phyloP scores from a whole-genome alignment of 2,329 filamentous ascomycete species.

The Alternaria consortialis region DNA sequence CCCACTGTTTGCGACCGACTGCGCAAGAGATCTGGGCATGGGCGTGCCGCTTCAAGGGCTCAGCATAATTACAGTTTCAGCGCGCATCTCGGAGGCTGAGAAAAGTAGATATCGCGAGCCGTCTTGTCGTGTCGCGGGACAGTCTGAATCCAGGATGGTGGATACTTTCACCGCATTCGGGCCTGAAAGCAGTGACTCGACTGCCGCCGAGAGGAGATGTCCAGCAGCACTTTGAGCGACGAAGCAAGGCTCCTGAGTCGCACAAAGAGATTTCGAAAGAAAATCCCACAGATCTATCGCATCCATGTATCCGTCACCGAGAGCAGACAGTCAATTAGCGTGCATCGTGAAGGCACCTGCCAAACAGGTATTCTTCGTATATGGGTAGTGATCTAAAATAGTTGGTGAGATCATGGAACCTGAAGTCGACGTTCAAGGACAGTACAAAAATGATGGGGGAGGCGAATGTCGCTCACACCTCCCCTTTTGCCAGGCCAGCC shows the following conservation, averaged over 20 bases:
- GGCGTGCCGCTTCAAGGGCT: constrained; percentile 3
- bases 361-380: background rate
- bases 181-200: background rate
- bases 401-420: background rate
- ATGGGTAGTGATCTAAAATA: background rate
- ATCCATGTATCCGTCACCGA: background rate
- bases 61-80: constrained; percentile 1
- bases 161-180: background rate
- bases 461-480: background rate
- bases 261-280: background rate
- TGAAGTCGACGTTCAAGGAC: background rate
- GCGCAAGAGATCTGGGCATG: constrained; percentile 7
- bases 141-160: background rate
- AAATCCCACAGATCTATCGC: background rate
- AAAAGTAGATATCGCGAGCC: constrained; percentile 9
- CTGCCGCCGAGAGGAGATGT: background rate
- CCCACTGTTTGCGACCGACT: background rate
- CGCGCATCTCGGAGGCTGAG: background rate
- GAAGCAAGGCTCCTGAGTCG: background rate
- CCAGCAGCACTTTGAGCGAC: background rate
- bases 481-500: background rate
- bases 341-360: background rate
- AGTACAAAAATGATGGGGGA: background rate
- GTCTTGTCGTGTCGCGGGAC: constrained; percentile 4
- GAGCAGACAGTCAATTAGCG: background rate